Conservation (phyloP, 345 rosid genomes). For the Sonneratia caseolaris region DNA sequence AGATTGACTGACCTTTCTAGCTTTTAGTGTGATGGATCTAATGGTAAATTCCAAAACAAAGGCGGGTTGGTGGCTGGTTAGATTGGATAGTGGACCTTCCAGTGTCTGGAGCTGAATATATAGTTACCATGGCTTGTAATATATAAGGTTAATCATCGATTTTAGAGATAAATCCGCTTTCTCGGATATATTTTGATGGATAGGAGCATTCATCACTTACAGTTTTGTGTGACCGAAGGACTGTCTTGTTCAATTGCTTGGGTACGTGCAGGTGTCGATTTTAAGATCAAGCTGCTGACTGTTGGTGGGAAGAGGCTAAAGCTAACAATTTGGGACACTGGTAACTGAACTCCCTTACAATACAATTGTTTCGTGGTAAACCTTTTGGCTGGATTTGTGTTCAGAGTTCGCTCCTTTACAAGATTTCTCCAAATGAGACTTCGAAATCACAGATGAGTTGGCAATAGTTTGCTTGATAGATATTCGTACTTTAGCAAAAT, state of each 20-base stretch:
- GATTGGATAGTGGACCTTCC: not conserved
- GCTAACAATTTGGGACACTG: constrained; percentile 96
- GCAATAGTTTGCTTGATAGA: too few relatives aligned
- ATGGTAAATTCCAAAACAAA: not conserved
- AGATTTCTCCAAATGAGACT: not conserved
- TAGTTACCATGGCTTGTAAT: not conserved
- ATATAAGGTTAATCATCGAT: not conserved
- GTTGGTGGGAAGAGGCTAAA: constrained; percentile 78
- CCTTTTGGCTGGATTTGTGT: not conserved
- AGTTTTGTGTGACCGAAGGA: not conserved
- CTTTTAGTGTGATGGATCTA: constrained; percentile 1
- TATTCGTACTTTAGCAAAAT: not conserved
- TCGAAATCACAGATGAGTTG: not conserved
- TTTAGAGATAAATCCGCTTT: not conserved
- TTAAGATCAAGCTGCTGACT: constrained; percentile 76
- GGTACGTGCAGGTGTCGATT: constrained; percentile 65
- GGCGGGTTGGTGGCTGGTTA: not conserved
- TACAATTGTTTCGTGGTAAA: not conserved
- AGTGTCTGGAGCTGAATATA: not conserved
- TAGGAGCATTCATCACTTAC: not conserved
- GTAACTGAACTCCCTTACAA: constrained; percentile 19
- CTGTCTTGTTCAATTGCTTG: not conserved
- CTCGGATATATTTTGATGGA: not conserved
- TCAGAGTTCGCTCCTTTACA: not conserved
- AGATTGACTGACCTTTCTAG: not conserved